Base-by-base conservation (phyloP, 2,329 filamentous ascomycete species). In the Arthrocladium fulminans region DNA sequence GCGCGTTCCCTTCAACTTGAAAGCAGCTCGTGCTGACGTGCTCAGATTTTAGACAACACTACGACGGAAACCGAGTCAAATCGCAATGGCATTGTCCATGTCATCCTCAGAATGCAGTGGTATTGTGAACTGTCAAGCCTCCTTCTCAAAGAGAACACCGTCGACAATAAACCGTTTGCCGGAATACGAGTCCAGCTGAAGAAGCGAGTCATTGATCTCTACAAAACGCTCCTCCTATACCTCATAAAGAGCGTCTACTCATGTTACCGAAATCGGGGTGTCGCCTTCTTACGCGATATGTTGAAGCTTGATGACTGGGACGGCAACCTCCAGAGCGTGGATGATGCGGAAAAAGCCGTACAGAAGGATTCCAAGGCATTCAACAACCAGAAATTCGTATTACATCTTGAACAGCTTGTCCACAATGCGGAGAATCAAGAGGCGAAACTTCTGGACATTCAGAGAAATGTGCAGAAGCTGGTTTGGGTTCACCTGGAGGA, bases 191-290 rank as follows among this genome's bases (percentile, higher is more conserved):
- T 2, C 29, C 32, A 61, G 34, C 45, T 63, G 17, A 50, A 65
- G 38, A 48, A 54, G 6, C 45, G 41, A 5, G 56, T 71, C n/a
- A 45, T 63, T 23, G 34, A 61, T 23, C 63, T 72, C 20, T 72
- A 71, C 52, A 57, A 63, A 47, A 59, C 56, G 45, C 59, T 72
- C 23, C 61, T 72, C n/a, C 29, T 54, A 2, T 71, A 68, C 52
- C 61, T 66, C 53, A 69, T 71, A 47, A 68, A 66, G 55, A 71
- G 66, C 47, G 56, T 68, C 37, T 65, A 58, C 45, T 61, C 56
- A 4, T 70, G 65, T 54, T 61, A 66, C 51, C 58, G 60, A 9
- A 58, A 63, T 23, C 60, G 54, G 34, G 42, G 51, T 4, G 12
- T 56, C 5, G 57, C 54, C 8, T 59, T 68, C 32, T 41, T 65